Base-by-base conservation (phyloP, 2,329 filamentous ascomycete species). In the Apiospora malaysiana region DNA sequence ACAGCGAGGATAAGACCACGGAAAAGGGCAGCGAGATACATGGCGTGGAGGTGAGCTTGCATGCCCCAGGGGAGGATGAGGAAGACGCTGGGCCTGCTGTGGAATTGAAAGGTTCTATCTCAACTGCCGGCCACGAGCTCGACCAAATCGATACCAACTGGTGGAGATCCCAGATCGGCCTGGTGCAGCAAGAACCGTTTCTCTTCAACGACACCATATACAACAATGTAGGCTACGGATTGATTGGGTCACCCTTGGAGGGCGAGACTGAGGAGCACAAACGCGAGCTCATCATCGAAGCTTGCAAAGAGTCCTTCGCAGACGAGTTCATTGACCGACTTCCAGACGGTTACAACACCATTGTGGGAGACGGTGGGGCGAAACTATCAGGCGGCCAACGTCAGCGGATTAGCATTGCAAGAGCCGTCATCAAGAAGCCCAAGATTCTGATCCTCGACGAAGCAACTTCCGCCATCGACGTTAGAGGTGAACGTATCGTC, bases 371-470 rank as follows among this genome's bases (percentile, higher is more conserved):
- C 77, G 88, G 88, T 40, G 94, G 94, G 5, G 91, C 92, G 66
- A 94, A 93, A 78, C 83, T 97, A 1, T 94, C 92, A 14, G 92
- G 93, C n/a, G 94, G 94, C 0, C 94, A 97, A 79, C 89, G 93
- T n/a, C 94, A 97, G 79, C 89, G 94, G 6, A 87, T 97, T 32
- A 92, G 93, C 2, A 94, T 94, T 72, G 92, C 93, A 0, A 86
- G 93, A 42, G 91, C 90, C 49, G 93, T 95, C 72, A 86, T 95
- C 66, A 89, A 91, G 71, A 85, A 91, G 72, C 93, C 93, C 0
- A 86, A 86, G 18, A 93, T 94, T 51, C 84, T 94, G 2, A 90
- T 95, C 46, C 84, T 96, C 9, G 92, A 96, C 76, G 92, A 95
- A 80, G 93, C 93, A 0, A 94, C 92, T 0, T 92, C 89, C 71